Evolutionary conservation across 768 basidiomycete species (phyloP), one percentile per base, ranked within the genome.

Genomic region (Mycena latifolia): DNA sequence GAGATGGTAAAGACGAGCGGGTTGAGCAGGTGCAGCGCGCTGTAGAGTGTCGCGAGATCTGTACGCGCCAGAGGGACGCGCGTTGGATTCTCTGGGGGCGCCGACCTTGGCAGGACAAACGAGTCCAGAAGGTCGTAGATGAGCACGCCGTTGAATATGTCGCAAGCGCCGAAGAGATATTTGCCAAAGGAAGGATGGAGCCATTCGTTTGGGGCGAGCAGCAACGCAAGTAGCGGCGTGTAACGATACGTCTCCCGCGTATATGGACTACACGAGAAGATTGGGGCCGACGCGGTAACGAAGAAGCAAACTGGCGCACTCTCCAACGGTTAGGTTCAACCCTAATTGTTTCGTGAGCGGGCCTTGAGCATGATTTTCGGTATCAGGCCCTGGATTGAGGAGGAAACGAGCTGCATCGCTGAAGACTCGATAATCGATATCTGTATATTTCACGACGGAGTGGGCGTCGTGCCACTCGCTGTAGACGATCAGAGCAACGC

Each of bases 1-100:
- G 96, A 98, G 72, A 99, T 98, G 68, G 95, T 92, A 77, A 98
- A 93, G 2, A 97, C 92, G 71, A 99, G 86, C 0, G 98, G 98
- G 78, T 96, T 98, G 63, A 99, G 84, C 3, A 99, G 89, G 81
- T 98, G 94, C 3, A 92, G 72, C 0, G 87, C 80, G 37, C 87
- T 86, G 69, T 88, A 88, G n/a, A 89, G 69, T 2, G 86, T 84
- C 7, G 92, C 89, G 58, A 78, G 72, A 35, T 52, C 69, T 55
- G 10, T 39, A n/a, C n/a, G n/a, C n/a, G n/a, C n/a, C n/a, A n/a
- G n/a, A n/a, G n/a, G 18, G 11, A 63, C n/a, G 28, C 58, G 55
- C 6, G 46, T 76, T 69, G 55, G 61, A 24, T 58, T 69, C 54
- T 59, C 39, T 11, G 50, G 25, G 20, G 24, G 29, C 28, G 22